Percentiles rank a stretch among this genome's conserved stretches.
phyloP scores from a whole-genome alignment of 2,329 filamentous ascomycete genomes.

The Aspergillus thermomutatus region DNA sequence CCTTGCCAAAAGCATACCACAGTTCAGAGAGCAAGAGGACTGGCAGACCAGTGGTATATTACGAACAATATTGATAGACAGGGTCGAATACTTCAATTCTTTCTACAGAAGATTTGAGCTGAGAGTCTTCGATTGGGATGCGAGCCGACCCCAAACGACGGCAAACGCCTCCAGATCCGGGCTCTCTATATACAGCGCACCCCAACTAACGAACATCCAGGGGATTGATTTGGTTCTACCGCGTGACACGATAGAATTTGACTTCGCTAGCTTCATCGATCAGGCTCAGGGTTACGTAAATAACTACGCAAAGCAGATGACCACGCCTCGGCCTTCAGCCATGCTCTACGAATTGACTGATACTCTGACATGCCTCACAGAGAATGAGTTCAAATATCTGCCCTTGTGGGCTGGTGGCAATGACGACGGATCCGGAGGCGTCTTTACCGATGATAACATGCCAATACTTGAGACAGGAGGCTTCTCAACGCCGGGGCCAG shows the following conservation, averaged over 20 bases:
- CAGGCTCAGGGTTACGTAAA: slow-evolving; percentile 17
- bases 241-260: slow-evolving; percentile 5
- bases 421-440: slow-evolving; percentile 50
- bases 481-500: slow-evolving; percentile 36
- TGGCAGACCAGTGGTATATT: background rate
- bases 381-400: slow-evolving; percentile 60
- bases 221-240: background rate
- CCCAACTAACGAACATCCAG: background rate
- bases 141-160: background rate
- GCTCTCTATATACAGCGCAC: background rate
- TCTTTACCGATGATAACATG: slow-evolving; percentile 41
- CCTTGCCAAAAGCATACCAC: slow-evolving; percentile 3
- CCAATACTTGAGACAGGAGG: slow-evolving; percentile 31
- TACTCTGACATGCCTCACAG: slow-evolving; percentile 50
- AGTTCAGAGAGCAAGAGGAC: background rate
- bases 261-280: slow-evolving; percentile 14
- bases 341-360: slow-evolving; percentile 29
- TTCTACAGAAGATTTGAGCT: background rate
- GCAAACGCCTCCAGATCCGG: background rate
- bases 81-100: background rate
- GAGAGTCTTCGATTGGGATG: background rate
- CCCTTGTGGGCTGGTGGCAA: slow-evolving; percentile 63
- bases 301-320: slow-evolving; percentile 15
- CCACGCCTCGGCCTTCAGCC: slow-evolving; percentile 5
- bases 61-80: background rate